phyloP scores from a whole-genome alignment of 257 asterid genomes.

The Paraleonurus japonicus region DNA sequence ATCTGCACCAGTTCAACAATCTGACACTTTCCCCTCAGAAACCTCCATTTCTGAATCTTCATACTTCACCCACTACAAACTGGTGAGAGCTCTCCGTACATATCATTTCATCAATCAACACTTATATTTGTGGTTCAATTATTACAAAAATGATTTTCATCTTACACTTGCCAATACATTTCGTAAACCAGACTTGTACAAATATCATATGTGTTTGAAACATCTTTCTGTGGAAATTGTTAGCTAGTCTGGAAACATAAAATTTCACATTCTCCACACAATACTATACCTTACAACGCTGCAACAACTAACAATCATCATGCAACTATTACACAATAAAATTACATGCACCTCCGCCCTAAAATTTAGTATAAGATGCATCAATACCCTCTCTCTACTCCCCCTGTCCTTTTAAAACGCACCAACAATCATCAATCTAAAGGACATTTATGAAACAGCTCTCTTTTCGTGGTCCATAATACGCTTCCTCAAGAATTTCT shows the following conservation, averaged over 20 bases:
- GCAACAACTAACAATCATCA: neutral
- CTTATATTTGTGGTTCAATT: too few species aligned
- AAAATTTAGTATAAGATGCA: slow-evolving; percentile 5
- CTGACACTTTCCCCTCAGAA: too few species aligned
- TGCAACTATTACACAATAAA: neutral
- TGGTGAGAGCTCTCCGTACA: too few species aligned
- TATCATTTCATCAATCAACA: too few species aligned
- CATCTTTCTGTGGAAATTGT: too few species aligned
- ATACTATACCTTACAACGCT: neutral
- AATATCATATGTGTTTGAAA: too few species aligned
- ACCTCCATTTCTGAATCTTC: too few species aligned
- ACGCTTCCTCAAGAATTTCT: slow-evolving; percentile 28
- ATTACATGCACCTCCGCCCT: neutral
- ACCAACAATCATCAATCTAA: slow-evolving; percentile 4
- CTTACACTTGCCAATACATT: too few species aligned
- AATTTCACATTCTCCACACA: neutral
- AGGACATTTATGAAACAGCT: slow-evolving; percentile 37
- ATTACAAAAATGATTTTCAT: too few species aligned
- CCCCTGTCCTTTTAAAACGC: neutral
- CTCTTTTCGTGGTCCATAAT: slow-evolving; percentile 20
- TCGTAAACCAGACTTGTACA: too few species aligned
- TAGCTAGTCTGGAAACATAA: neutral
- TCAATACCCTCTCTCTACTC: slow-evolving; percentile 2
- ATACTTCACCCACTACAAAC: too few species aligned
- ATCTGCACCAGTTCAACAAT: too few species aligned